Base-by-base conservation (phyloP, 139 green algal genomes). In the Parachlorella kessleri region DNA sequence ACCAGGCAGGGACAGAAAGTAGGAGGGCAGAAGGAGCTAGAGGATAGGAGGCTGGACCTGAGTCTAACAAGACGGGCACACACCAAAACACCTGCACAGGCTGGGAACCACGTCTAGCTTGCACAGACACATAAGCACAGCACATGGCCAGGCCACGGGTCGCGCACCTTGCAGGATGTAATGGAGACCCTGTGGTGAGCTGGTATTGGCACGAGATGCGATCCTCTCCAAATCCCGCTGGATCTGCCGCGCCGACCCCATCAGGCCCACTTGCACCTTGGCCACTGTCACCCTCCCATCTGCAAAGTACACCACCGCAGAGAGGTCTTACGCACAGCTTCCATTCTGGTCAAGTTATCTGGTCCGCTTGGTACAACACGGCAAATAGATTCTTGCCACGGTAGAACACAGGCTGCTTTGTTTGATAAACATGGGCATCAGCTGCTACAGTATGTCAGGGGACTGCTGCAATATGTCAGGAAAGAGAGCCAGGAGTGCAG, bases 191-290 rank as follows among this genome's bases (percentile, higher is more conserved):
- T 90, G 81, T 26, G 91, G 84, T 14, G 89, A 90, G 36, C 83
- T 92, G 3, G 93, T 98, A 86, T 99, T 94, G 9, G 95, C 92
- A 1, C 88, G 54, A 23, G 87, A 79, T 5, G 93, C 90, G 48
- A 99, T 95, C 28, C 84, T 73, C 39, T 99, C 94, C 73, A 99
- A 81, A 72, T 98, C 91, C 23, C 63, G 73, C 86, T 99, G 95
- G 70, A 98, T 90, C 38, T 85, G 67, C 3, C 92, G 85, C n/a
- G 96, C 95, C 41, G 87, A 86, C 10, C 95, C 95, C 78, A 99
- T 90, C 40, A 99, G 84, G 14, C 95, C 96, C 10, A 99, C 92
- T 84, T 97, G 91, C 59, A 94, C 48, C 21, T 59, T 59, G 14
- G 48, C 48, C 14, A 59, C 48, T 59, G 48, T 59, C 14, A 59